Conservation (phyloP, 106 monocot genomes). For the Hemerocallis citrina region DNA sequence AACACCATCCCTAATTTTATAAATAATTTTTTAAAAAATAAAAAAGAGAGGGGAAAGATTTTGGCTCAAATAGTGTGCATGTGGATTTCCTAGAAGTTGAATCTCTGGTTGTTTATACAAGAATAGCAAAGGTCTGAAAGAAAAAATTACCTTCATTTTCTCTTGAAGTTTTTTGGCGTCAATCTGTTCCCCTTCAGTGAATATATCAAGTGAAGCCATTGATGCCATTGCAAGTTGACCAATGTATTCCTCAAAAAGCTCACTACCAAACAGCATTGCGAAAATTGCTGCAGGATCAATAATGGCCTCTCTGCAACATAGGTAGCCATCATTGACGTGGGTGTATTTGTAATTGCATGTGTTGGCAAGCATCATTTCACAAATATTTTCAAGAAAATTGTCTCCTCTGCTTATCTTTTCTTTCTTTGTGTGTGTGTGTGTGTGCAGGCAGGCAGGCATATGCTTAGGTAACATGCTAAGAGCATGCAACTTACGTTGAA, state of each 20-base stretch:
- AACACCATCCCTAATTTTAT: neutral
- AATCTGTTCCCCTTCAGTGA: slow-evolving; percentile 69
- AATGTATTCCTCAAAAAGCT: slow-evolving; percentile 97
- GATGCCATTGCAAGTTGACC: slow-evolving; percentile 98
- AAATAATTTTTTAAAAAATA: neutral
- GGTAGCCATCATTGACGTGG: neutral
- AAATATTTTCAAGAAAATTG: neutral
- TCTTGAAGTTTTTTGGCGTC: slow-evolving; percentile 83
- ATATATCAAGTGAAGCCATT: slow-evolving; percentile 88
- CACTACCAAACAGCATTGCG: slow-evolving; percentile 99
- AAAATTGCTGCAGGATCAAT: slow-evolving; percentile 99
- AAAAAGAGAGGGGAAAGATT: too few relatives aligned
- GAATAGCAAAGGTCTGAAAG: neutral
- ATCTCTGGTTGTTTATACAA: too few relatives aligned
- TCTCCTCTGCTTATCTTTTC: neutral
- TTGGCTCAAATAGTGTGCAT: too few relatives aligned
- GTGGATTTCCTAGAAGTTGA: too few relatives aligned
- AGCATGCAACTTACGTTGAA: slow-evolving; percentile 39
- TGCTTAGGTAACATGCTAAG: neutral
- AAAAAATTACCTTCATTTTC: slow-evolving; percentile 74
- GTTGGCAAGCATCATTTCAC: neutral
- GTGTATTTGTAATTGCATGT: too few relatives aligned
- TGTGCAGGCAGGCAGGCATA: too few relatives aligned
- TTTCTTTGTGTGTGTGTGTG: too few relatives aligned
- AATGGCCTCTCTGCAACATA: slow-evolving; percentile 59